Conservation (phyloP, 1,284 basidiomycete genomes). For the Sporisorium scitamineum region DNA sequence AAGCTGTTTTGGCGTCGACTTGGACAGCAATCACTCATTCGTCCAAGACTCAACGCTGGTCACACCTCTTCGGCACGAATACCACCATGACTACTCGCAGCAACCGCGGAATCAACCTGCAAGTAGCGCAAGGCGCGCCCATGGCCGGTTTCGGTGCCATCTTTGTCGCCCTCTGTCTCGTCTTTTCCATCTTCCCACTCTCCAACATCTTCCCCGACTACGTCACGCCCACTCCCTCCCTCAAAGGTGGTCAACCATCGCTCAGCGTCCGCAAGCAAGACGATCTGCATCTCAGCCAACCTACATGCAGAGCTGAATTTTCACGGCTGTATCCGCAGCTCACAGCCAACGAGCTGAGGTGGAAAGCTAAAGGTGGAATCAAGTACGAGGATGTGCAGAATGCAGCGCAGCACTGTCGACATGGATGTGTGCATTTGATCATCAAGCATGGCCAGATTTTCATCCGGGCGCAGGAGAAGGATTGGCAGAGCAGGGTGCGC, state of each 20-base stretch:
- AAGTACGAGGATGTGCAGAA: constrained; percentile 27
- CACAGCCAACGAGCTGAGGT: constrained; percentile 16
- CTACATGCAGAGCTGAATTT: constrained; percentile 43
- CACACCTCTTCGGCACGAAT: not conserved
- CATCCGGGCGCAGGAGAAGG: constrained; percentile 31
- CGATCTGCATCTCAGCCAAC: constrained; percentile 19
- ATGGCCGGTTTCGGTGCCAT: constrained; percentile 32
- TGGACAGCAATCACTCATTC: too few relatives aligned
- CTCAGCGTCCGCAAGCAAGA: constrained; percentile 8
- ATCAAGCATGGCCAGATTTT: constrained; percentile 49
- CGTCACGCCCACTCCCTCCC: not conserved
- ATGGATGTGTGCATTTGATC: constrained; percentile 46
- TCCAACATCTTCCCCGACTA: constrained; percentile 19
- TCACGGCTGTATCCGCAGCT: constrained; percentile 53
- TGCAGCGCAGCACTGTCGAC: constrained; percentile 27
- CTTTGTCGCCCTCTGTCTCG: constrained; percentile 34
- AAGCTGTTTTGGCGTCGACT: too few relatives aligned
- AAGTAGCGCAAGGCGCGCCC: constrained; percentile 16
- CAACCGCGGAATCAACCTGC: constrained; percentile 6
- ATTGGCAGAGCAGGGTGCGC: constrained; percentile 44
- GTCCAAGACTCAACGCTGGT: not conserved
- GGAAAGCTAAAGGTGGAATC: constrained; percentile 46
- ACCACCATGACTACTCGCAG: not conserved
- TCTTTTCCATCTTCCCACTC: constrained; percentile 38
- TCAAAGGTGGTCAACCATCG: not conserved